Evolutionary conservation across 345 rosid genomes (phyloP), one percentile per base, ranked within the genome.

Genomic region (Salix viminalis): DNA sequence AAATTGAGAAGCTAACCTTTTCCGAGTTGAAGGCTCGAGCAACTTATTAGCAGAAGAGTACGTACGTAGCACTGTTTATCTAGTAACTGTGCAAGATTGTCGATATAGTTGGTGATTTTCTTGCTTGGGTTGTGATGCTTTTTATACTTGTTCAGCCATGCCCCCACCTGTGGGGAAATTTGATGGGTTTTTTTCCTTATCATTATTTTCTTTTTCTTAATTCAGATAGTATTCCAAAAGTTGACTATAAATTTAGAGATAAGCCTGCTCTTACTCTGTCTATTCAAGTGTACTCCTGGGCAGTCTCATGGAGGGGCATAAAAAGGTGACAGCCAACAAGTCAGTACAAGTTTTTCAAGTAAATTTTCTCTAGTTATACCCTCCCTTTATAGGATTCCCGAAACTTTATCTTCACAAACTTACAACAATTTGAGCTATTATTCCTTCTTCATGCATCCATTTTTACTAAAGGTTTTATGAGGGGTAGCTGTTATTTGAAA

Each of bases 401-500:
- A 39, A 6, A 8, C 14, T 36, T 67, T 2, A 54, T 14, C n/a
- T 13, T 39, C 71, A 21, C n/a, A 19, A 9, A 67, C 3, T 36
- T 18, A 83, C 6, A 80, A 77, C 71, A 75, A 69, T 79, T 72
- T 80, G 77, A 80, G 75, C 79, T 76, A 80, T 77, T 84, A 81
- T 86, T 89, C 89, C 79, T 56, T 21, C 76, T 74, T 80, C 66
- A 76, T 71, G 6, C 18, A 80, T 82, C 82, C 70, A 42, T 52
- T 78, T 36, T 67, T 12, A 56, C 75, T 16, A 26, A 16, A 75
- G 69, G 83, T 77, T 32, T 50, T 73, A 84, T 61, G 58, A 81
- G 79, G 85, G 88, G 88, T 36, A 79, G 91, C 36, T 74, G 54
- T 69, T 78, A 84, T 77, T 80, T 82, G 82, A 41, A 64, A 67